A percentile compares a stretch with the other conserved stretches of the same genome.
phyloP scores from a whole-genome alignment of 306 rosid species.

The Citrullus mucosospermus region DNA sequence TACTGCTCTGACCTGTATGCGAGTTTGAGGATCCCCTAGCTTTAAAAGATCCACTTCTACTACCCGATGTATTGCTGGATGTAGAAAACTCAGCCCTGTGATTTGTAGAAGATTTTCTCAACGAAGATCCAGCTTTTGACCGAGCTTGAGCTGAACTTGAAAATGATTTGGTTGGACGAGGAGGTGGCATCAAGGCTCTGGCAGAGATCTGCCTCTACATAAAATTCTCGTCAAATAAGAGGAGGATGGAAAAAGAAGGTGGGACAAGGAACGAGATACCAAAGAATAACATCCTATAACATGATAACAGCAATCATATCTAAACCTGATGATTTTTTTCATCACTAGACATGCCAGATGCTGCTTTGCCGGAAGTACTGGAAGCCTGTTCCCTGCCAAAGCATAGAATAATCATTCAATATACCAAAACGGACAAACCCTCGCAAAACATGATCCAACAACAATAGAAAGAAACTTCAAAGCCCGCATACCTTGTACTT shows the following conservation, averaged over 20 bases:
- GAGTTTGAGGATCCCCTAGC: slow-evolving; percentile 64
- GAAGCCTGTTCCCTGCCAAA: slow-evolving; percentile 88
- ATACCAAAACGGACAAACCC: background rate
- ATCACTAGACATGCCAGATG: slow-evolving; percentile 95
- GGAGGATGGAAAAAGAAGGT: background rate
- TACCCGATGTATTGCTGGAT: slow-evolving; percentile 58
- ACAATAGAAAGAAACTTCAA: background rate
- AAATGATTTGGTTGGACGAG: slow-evolving; percentile 45
- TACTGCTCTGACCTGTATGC: slow-evolving; percentile 65
- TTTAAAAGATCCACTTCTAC: slow-evolving; percentile 50
- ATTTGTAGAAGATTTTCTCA: slow-evolving; percentile 43
- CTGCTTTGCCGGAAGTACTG: slow-evolving; percentile 95
- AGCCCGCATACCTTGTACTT: slow-evolving; percentile 54
- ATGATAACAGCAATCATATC: slow-evolving; percentile 5
- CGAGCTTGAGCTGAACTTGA: slow-evolving; percentile 25
- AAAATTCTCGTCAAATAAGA: slow-evolving; percentile 17
- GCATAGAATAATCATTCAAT: slow-evolving; percentile 7
- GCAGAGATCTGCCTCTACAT: slow-evolving; percentile 79
- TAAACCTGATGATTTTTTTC: slow-evolving; percentile 89
- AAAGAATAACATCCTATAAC: background rate
- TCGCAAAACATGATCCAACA: background rate
- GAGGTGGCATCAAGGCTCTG: slow-evolving; percentile 95
- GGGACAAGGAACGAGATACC: background rate
- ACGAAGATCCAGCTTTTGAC: slow-evolving; percentile 57
- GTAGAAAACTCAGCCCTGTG: slow-evolving; percentile 40